phyloP scores from a whole-genome alignment of 2,329 filamentous ascomycete genomes.

The Calonectria leucothoes region DNA sequence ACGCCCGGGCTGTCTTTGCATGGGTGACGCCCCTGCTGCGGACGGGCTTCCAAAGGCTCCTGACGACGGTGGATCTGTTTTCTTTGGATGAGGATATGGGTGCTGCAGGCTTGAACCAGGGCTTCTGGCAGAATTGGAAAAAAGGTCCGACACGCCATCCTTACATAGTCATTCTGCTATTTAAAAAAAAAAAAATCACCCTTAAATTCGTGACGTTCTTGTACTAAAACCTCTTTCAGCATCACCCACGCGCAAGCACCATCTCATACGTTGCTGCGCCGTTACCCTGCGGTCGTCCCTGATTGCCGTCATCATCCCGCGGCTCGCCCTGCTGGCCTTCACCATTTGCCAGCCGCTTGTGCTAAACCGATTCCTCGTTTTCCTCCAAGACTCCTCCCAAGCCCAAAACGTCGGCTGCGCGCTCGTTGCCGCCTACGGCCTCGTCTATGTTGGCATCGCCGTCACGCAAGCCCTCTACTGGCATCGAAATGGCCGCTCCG shows the following conservation, averaged over 20 bases:
- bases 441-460: conserved; percentile 47
- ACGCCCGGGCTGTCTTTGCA: conserved; percentile 51
- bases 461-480: conserved; percentile 46
- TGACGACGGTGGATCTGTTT: conserved; percentile 50
- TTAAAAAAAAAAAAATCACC: conserved; percentile 20
- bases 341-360: conserved; percentile 52
- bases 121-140: conserved; percentile 47
- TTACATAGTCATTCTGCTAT: conserved; percentile 30
- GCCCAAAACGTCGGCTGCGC: conserved; percentile 43
- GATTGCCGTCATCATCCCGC: conserved; percentile 45
- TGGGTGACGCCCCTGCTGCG: conserved; percentile 53
- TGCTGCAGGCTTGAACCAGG: conserved; percentile 42
- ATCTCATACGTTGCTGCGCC: conserved; percentile 43
- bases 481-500: conserved; percentile 46
- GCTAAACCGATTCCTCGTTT: conserved; percentile 48
- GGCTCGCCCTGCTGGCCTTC: conserved; percentile 48
- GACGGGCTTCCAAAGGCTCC: conserved; percentile 49
- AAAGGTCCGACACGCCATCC: conserved; percentile 33
- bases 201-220: conserved; percentile 27
- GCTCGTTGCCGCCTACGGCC: conserved; percentile 47
- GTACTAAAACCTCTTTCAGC: conserved; percentile 34
- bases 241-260: conserved; percentile 32
- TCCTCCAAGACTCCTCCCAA: conserved; percentile 42
- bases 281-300: conserved; percentile 44
- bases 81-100: conserved; percentile 48